Evolutionary conservation across 2,329 filamentous ascomycete species (phyloP), one percentile per base, ranked within the genome.

Genomic region (Pseudogymnoascus sp.): DNA sequence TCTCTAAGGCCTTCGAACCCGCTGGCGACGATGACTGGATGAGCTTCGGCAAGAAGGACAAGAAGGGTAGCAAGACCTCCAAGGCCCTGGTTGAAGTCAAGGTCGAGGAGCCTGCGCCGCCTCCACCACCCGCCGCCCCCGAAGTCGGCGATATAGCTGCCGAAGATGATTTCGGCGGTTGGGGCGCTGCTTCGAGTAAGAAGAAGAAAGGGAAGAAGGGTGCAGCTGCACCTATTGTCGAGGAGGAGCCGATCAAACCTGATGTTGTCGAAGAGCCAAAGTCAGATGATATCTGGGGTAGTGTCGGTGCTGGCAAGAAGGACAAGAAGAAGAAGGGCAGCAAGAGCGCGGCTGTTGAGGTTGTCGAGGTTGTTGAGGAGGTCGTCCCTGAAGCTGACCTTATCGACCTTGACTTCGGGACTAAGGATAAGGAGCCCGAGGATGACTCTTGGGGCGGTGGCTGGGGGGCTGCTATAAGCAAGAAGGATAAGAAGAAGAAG

Each of bases 251-350:
- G 6, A 76, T 78, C 67, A 73, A 75, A 63, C 78, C 80, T n/a
- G 79, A 78, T 65, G 75, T 72, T 23, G 74, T 82, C 6, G 79
- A 82, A 63, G 81, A 83, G 68, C 77, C 80, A 1, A 78, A 78
- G 63, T 73, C 73, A 14, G 78, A 80, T 28, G 75, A 77, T 49
- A 65, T 66, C n/a, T 72, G 69, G 66, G 68, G 66, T 7, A 63
- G 64, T 7, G 38, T 63, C 25, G 68, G 63, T 9, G 36, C 62
- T 31, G 67, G 67, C 3, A 72, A 70, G 59, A 72, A 72, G 59
- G 71, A 73, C 40, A 84, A 84, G 74, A 81, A 82, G 70, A 84
- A 84, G 71, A 74, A 75, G 46, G 82, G 79, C 63, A 73, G 71
- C 64, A 82, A 79, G 69, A 84, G 83, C 69, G 74, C 77, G 12